Conservation (phyloP, 129 eudicot genomes). For the Flaveria brownii region DNA sequence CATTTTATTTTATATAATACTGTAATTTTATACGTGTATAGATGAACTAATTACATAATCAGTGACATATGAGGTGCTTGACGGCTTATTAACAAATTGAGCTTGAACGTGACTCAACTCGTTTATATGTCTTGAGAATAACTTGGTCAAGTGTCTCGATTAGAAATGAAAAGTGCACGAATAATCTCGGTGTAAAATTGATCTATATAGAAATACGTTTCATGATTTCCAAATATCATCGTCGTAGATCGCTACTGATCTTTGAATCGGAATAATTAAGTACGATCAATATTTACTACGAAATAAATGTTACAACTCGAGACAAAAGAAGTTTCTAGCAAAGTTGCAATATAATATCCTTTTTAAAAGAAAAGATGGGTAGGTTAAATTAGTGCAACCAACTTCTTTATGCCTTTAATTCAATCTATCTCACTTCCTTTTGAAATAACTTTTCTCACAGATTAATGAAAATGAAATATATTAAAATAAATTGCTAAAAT, state of each 20-base stretch:
- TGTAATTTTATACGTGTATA: no score
- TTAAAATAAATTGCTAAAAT: background rate
- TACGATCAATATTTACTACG: background rate
- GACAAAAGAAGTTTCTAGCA: background rate
- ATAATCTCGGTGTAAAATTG: no score
- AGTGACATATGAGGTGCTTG: no score
- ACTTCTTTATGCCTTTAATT: slow-evolving; percentile 15
- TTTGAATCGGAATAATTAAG: background rate
- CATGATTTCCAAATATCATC: background rate
- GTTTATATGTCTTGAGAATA: no score
- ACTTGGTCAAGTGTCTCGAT: no score
- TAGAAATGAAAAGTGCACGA: no score
- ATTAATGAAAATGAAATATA: background rate
- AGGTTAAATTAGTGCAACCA: slow-evolving; percentile 8
- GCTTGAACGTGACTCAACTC: no score
- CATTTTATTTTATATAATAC: no score
- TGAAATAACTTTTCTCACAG: background rate
- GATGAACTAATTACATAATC: no score
- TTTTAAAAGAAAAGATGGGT: background rate
- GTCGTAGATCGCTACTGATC: background rate
- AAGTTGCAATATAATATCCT: background rate
- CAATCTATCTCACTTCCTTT: background rate
- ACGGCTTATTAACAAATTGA: no score
- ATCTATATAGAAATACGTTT: no score
- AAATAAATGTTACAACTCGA: background rate